phyloP scores from a whole-genome alignment of 345 rosid genomes.

The Camelina laxa region DNA sequence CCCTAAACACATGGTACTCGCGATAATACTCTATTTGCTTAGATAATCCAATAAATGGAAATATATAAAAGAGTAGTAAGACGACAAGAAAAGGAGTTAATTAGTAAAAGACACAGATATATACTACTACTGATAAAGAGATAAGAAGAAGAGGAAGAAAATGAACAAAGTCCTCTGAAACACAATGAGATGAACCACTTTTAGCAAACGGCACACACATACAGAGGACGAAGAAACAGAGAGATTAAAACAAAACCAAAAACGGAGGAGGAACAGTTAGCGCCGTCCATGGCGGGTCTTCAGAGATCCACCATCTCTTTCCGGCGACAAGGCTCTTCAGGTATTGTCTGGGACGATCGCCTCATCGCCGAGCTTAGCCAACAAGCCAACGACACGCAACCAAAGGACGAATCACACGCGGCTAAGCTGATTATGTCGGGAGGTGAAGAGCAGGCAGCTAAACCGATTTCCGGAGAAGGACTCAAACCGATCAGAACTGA shows the following conservation, averaged over 20 bases:
- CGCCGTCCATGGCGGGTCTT: conserved; percentile 70
- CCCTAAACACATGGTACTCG: background rate
- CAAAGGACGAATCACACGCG: conserved; percentile 9
- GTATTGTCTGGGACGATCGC: conserved; percentile 87
- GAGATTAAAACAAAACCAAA: background rate
- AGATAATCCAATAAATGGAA: background rate
- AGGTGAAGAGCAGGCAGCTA: conserved; percentile 25
- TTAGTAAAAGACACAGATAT: conserved; percentile 1
- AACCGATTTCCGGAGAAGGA: conserved; percentile 24
- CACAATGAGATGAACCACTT: conserved; percentile 35
- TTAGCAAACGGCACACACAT: conserved; percentile 9
- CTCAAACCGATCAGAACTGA: conserved; percentile 47
- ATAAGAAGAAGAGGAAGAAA: conserved; percentile 20
- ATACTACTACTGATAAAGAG: background rate
- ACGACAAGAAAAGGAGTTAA: background rate
- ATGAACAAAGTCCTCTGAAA: conserved; percentile 18
- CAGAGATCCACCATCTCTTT: conserved; percentile 89
- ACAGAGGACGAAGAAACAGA: background rate
- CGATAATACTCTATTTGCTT: background rate
- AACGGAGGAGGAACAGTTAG: conserved; percentile 30
- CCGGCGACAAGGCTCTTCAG: conserved; percentile 91
- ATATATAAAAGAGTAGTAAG: background rate
- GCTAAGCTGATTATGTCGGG: conserved; percentile 18
- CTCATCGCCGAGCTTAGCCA: conserved; percentile 61
- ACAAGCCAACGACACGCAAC: conserved; percentile 24